Conservation (phyloP, 768 basidiomycete species). For the Serendipita sp. region DNA sequence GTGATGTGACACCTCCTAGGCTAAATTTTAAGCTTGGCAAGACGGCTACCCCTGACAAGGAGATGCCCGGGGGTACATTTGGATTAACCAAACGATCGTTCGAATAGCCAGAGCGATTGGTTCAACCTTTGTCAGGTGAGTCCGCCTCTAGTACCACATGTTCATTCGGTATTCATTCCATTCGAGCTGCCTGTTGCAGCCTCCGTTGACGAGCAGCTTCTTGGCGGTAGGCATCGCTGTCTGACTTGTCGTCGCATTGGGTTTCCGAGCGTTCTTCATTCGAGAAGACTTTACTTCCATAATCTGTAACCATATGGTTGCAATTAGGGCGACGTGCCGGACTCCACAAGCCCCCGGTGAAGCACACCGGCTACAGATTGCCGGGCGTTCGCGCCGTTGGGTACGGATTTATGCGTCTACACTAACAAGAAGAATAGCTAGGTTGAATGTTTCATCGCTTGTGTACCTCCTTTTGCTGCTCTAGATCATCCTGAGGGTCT, state of each 20-base stretch:
- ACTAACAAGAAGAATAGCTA: background rate
- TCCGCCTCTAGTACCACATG: background rate
- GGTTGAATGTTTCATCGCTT: background rate
- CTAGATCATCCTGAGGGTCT: no score
- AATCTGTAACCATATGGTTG: no score
- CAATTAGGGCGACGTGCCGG: no score
- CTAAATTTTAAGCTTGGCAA: constrained; percentile 46
- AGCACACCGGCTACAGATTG: no score
- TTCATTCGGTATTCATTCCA: background rate
- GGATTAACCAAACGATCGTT: constrained; percentile 33
- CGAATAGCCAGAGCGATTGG: constrained; percentile 38
- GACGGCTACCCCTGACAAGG: constrained; percentile 32
- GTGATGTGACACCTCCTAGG: constrained; percentile 20
- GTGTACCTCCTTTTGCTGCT: background rate
- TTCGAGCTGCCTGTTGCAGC: constrained; percentile 36
- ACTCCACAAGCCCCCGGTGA: no score
- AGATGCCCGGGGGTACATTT: constrained; percentile 42
- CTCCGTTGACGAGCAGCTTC: constrained; percentile 30
- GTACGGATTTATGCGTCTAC: background rate
- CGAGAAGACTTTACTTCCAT: background rate
- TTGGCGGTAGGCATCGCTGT: constrained; percentile 29
- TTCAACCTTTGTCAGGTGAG: constrained; percentile 43
- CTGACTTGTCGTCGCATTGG: constrained; percentile 30
- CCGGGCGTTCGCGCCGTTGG: background rate
- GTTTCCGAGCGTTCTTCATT: background rate